Percentiles rank a stretch among this genome's conserved stretches.
Evolutionary conservation across 306 rosid genomes (phyloP).

Genomic region (Sindora glabra): DNA sequence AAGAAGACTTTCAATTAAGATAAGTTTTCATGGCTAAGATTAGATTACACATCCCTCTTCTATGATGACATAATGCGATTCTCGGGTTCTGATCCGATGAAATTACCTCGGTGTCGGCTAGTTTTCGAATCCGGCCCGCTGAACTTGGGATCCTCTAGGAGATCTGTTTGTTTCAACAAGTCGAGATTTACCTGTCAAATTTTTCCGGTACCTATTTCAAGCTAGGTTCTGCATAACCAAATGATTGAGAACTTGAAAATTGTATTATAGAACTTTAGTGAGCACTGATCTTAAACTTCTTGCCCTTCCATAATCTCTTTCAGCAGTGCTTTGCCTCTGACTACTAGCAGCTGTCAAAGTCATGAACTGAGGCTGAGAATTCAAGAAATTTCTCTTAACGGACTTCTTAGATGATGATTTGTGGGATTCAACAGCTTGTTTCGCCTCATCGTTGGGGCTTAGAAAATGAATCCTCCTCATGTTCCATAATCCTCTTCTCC

Average conservation of each 20-base stretch:
- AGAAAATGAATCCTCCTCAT: slow-evolving; percentile 36
- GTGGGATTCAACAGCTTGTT: slow-evolving; percentile 38
- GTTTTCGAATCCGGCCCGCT: slow-evolving; percentile 37
- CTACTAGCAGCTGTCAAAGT: slow-evolving; percentile 90
- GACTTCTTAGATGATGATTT: slow-evolving; percentile 33
- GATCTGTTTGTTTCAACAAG: slow-evolving; percentile 33
- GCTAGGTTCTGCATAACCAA: slow-evolving; percentile 51
- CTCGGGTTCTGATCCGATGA: slow-evolving; percentile 62
- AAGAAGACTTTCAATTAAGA: slow-evolving; percentile 11
- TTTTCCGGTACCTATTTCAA: slow-evolving; percentile 45
- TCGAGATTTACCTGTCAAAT: slow-evolving; percentile 41
- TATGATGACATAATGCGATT: slow-evolving; percentile 43
- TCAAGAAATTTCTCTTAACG: slow-evolving; percentile 21
- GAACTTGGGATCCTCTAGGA: slow-evolving; percentile 47
- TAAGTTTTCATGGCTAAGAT: slow-evolving; percentile 21
- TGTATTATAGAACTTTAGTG: slow-evolving; percentile 58
- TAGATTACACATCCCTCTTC: slow-evolving; percentile 80
- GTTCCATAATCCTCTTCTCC: slow-evolving; percentile 54
- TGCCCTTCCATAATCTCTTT: slow-evolving; percentile 34
- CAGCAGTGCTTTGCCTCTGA: slow-evolving; percentile 57
- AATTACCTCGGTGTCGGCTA: slow-evolving; percentile 30
- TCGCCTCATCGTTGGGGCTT: slow-evolving; percentile 33
- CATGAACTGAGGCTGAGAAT: slow-evolving; percentile 86
- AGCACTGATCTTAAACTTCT: slow-evolving; percentile 41
- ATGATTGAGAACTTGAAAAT: slow-evolving; percentile 66